Conservation (phyloP, 495 filamentous ascomycete species). For the Penicillium longicatenatum region DNA sequence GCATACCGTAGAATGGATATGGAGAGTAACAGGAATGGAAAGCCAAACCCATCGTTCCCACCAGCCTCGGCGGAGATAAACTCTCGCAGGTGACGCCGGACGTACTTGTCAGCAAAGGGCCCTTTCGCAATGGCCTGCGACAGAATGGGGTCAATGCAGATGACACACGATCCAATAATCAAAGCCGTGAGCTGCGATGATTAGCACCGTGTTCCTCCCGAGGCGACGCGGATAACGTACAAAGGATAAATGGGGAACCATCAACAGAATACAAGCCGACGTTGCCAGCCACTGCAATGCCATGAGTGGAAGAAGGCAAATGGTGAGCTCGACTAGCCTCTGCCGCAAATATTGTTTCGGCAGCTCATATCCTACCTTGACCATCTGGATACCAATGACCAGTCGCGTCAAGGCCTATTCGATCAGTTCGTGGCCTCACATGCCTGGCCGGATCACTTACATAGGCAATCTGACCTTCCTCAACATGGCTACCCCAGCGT, state of each 20-base stretch:
- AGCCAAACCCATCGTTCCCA: conserved; percentile 63
- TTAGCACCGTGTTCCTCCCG: conserved; percentile 4
- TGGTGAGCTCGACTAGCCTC: conserved; percentile 32
- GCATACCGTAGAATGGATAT: conserved; percentile 57
- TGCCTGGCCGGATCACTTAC: conserved; percentile 15
- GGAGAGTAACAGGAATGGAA: conserved; percentile 59
- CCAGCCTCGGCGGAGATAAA: conserved; percentile 64
- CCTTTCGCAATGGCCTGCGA: conserved; percentile 65
- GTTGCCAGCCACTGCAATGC: conserved; percentile 39
- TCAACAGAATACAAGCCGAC: conserved; percentile 38
- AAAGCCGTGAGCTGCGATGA: conserved; percentile 48
- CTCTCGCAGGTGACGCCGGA: conserved; percentile 57
- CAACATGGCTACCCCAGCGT: conserved; percentile 40
- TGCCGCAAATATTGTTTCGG: conserved; percentile 37
- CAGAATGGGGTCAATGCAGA: conserved; percentile 62
- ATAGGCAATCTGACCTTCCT: conserved; percentile 47
- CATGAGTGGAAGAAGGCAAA: conserved; percentile 44
- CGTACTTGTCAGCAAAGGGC: conserved; percentile 62
- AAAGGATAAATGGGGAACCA: conserved; percentile 36
- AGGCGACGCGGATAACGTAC: conserved; percentile 19
- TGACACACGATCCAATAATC: conserved; percentile 63
- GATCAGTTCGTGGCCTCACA: neutral
- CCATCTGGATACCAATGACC: conserved; percentile 57
- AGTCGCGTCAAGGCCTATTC: conserved; percentile 47
- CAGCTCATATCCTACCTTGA: conserved; percentile 37